These are phyloP conservation scores for Gloeophyllum trabeum DNA, from an alignment of 768 basidiomycete genomes.

Conservation along the genomic window DNA sequence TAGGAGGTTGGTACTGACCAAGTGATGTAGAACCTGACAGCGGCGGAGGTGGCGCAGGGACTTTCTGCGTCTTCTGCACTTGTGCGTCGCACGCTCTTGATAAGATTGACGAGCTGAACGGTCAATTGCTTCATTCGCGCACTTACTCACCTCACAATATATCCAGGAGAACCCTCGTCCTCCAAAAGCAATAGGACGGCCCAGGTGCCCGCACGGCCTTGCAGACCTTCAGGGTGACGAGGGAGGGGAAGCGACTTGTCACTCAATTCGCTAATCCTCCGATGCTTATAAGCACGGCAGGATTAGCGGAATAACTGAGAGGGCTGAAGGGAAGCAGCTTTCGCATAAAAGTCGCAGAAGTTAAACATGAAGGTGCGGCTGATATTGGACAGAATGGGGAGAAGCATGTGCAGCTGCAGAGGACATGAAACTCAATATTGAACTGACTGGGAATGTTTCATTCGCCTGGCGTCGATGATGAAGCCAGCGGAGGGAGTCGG, in stretches of 20 bases:
- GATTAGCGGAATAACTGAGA: too few relatives aligned
- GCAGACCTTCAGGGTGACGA: conserved; percentile 47
- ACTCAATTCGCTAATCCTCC: too few relatives aligned
- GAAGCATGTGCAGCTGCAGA: conserved; percentile 14
- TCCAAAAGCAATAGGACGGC: conserved; percentile 73
- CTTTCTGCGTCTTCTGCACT: conserved; percentile 4
- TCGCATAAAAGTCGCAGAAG: too few relatives aligned
- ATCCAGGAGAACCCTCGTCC: conserved; percentile 64
- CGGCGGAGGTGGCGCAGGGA: neutral
- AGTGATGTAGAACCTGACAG: neutral
- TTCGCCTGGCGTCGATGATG: conserved; percentile 44
- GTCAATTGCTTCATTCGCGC: conserved; percentile 54
- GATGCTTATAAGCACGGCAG: too few relatives aligned
- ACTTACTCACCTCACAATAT: conserved; percentile 51
- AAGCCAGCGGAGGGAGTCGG: conserved; percentile 45
- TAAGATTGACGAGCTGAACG: conserved; percentile 44
- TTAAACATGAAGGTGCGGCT: too few relatives aligned
- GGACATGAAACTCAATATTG: conserved; percentile 45
- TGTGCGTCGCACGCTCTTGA: conserved; percentile 49
- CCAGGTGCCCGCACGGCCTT: conserved; percentile 69
- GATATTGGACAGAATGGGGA: too few relatives aligned
- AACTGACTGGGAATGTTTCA: conserved; percentile 56
- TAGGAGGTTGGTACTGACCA: neutral
- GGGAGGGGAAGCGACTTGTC: conserved; percentile 14
- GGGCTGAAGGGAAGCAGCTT: too few relatives aligned